Conservation (phyloP, 192 early-diverging fungal species). For the Rhizoclosmatium sp. region DNA sequence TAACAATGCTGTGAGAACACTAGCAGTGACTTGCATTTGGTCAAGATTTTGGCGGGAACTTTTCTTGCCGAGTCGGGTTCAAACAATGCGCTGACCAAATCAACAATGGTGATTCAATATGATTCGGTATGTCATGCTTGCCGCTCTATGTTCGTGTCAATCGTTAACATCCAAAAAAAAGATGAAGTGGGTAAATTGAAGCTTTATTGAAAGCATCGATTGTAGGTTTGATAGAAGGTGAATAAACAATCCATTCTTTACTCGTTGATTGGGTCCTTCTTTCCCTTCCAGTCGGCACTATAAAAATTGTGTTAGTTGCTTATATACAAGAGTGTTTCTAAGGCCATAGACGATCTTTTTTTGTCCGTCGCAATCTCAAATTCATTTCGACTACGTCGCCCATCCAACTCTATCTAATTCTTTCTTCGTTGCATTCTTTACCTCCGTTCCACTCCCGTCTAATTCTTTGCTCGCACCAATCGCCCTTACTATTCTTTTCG, state of each 20-base stretch:
- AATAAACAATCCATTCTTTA: slow-evolving; percentile 1
- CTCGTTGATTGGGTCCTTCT: slow-evolving; percentile 40
- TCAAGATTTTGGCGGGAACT: too few relatives aligned
- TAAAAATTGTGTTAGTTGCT: not conserved
- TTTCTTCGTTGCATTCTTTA: too few relatives aligned
- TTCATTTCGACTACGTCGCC: not conserved
- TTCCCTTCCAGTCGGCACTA: slow-evolving; percentile 41
- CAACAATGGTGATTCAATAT: too few relatives aligned
- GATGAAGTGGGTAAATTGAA: not conserved
- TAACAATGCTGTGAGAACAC: too few relatives aligned
- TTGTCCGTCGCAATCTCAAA: not conserved
- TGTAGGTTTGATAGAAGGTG: not conserved
- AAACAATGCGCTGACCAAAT: too few relatives aligned
- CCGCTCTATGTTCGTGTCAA: too few relatives aligned
- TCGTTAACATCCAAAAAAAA: not conserved
- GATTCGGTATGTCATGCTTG: too few relatives aligned
- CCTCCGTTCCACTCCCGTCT: too few relatives aligned
- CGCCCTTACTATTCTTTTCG: not conserved
- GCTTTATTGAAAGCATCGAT: not conserved
- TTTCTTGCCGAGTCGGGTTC: too few relatives aligned
- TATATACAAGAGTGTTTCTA: not conserved
- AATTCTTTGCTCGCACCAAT: too few relatives aligned
- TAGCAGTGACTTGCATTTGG: too few relatives aligned
- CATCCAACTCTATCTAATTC: too few relatives aligned
- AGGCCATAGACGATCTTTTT: not conserved